phyloP scores from a whole-genome alignment of 2,329 filamentous ascomycete genomes.

The Fusarium lyarnte region DNA sequence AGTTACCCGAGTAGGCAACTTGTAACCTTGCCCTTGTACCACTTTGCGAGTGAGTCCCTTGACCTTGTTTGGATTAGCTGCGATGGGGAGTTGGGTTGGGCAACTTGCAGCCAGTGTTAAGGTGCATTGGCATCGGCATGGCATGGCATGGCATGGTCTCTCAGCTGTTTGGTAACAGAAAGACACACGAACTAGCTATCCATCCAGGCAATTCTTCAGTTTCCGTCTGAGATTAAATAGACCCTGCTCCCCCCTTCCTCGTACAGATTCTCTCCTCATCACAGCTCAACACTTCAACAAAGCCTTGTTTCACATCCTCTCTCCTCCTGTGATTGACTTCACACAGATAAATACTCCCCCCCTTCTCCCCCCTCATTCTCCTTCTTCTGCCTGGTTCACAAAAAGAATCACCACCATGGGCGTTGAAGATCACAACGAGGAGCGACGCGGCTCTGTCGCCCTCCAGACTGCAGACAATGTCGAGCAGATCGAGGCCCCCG shows the following conservation, averaged over 20 bases:
- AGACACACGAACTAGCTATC: background rate
- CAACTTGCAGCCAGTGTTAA: background rate
- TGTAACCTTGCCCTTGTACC: slow-evolving; percentile 22
- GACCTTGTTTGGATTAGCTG: slow-evolving; percentile 1
- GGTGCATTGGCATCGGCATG: background rate
- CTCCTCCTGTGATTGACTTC: slow-evolving; percentile 17
- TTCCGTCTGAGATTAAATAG: slow-evolving; percentile 42
- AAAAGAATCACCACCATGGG: slow-evolving; percentile 34
- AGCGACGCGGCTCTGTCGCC: slow-evolving; percentile 42
- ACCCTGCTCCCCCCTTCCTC: slow-evolving; percentile 34
- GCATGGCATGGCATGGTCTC: background rate
- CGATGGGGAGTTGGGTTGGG: background rate
- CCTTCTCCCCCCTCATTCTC: background rate
- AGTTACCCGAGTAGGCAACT: slow-evolving; percentile 22
- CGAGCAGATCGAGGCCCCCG: slow-evolving; percentile 71
- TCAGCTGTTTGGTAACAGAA: background rate
- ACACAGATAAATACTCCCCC: background rate
- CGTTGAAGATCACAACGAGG: slow-evolving; percentile 32
- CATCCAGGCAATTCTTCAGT: background rate
- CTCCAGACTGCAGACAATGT: slow-evolving; percentile 61
- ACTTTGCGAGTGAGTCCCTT: background rate
- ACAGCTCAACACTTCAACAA: slow-evolving; percentile 32
- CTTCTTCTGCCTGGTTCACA: slow-evolving; percentile 5
- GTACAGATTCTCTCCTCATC: slow-evolving; percentile 31
- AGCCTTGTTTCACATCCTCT: background rate